phyloP scores from a whole-genome alignment of 495 filamentous ascomycete species.

The Astrocystis sublimbata region DNA sequence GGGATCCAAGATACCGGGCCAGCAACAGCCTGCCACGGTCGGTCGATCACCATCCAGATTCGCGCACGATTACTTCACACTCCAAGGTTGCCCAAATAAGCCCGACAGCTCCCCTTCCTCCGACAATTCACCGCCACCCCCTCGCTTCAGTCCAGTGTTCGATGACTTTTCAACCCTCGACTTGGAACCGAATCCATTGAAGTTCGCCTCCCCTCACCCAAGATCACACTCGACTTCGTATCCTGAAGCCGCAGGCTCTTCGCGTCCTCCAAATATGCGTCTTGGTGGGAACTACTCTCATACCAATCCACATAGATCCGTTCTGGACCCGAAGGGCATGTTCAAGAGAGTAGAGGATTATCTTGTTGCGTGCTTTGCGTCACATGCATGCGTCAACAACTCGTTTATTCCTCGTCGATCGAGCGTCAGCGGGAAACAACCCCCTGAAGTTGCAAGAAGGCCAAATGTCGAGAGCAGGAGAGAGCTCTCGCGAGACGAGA shows the following conservation, averaged over 20 bases:
- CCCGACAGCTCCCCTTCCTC: constrained; percentile 25
- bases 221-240: constrained; percentile 45
- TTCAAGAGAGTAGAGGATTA: constrained; percentile 79
- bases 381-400: constrained; percentile 68
- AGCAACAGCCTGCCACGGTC: not conserved
- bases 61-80: constrained; percentile 22
- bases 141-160: constrained; percentile 28
- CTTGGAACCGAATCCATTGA: constrained; percentile 35
- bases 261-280: constrained; percentile 18
- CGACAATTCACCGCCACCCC: constrained; percentile 21
- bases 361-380: constrained; percentile 65
- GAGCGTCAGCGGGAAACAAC: constrained; percentile 29
- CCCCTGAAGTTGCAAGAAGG: constrained; percentile 23
- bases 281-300: constrained; percentile 9
- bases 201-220: constrained; percentile 22
- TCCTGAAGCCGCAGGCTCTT: constrained; percentile 33
- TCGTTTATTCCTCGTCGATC: constrained; percentile 62
- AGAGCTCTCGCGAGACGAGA: constrained; percentile 32
- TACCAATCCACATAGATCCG: constrained; percentile 21
- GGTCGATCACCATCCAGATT: constrained; percentile 19
- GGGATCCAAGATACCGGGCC: constrained; percentile 11
- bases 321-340: constrained; percentile 43
- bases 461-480: constrained; percentile 29
- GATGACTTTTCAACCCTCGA: constrained; percentile 26
- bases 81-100: constrained; percentile 18